Conservation (phyloP, 768 basidiomycete species). For the Dentipellis fragilis region DNA sequence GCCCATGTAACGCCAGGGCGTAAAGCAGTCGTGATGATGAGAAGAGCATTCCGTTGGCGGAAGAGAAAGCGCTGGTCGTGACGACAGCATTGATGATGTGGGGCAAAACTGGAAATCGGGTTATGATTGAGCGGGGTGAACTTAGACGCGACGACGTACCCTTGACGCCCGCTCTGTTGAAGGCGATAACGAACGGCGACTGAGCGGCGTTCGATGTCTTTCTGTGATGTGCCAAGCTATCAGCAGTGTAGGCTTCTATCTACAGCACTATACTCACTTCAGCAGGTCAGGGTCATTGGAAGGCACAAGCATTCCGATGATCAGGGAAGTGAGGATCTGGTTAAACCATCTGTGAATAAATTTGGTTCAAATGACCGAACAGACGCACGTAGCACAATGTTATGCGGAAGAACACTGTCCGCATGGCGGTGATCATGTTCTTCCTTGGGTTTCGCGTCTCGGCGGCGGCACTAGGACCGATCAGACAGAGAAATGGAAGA, state of each 20-base stretch:
- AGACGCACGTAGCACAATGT: slow-evolving; percentile 10
- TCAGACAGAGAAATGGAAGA: too few relatives aligned
- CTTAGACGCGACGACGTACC: background rate
- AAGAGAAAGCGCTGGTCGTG: slow-evolving; percentile 10
- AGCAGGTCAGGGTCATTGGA: slow-evolving; percentile 12
- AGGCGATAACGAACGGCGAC: slow-evolving; percentile 13
- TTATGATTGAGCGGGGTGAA: background rate
- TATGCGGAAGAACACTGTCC: slow-evolving; percentile 12
- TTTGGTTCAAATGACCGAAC: background rate
- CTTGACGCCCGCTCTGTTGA: slow-evolving; percentile 11
- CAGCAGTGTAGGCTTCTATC: too few relatives aligned
- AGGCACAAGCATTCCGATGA: slow-evolving; percentile 13
- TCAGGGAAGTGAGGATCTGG: slow-evolving; percentile 10
- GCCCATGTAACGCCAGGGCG: slow-evolving; percentile 9
- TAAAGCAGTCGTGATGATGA: slow-evolving; percentile 12
- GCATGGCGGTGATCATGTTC: slow-evolving; percentile 9
- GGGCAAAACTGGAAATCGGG: slow-evolving; percentile 5
- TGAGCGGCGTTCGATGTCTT: slow-evolving; percentile 10
- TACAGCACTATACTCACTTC: slow-evolving; percentile 3
- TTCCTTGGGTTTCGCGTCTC: slow-evolving; percentile 14
- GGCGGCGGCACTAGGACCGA: slow-evolving; percentile 7
- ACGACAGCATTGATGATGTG: slow-evolving; percentile 14
- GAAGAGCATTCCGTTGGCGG: slow-evolving; percentile 13
- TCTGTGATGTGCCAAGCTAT: background rate
- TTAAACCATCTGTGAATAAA: background rate